Evolutionary conservation across 768 basidiomycete species (phyloP), one percentile per base, ranked within the genome.

Genomic region (Kwoniella pini): DNA sequence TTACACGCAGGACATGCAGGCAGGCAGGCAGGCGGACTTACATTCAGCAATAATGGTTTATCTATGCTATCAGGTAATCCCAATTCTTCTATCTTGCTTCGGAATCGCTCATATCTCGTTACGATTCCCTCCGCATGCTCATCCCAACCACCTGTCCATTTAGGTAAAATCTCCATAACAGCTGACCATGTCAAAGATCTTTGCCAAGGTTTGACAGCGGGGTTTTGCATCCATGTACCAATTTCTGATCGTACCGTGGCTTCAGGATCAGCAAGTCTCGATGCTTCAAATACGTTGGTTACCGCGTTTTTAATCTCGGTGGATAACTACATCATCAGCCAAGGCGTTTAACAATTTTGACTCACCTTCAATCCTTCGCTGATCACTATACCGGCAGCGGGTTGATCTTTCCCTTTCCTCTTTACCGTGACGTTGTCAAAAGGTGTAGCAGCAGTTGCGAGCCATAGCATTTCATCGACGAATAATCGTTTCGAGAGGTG

Each of bases 371-470:
- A 78, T 5, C 89, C 89, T 46, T 95, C 90, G 48, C 88, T 84
- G 31, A 97, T 83, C 27, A 87, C 86, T 28, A 85, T 84, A 54
- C 89, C 86, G 4, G 87, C 82, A 0, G 85, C 84, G 6, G 83
- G 81, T 10, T 83, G 80, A 0, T 74, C 71, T 67, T 85, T 89
- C 11, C 59, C 59, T 45, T 85, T 84, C 76, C 90, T 92, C 60
- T 82, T 80, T 63, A 88, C 71, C 69, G 86, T 89, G 3, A 82
- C 84, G 4, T 80, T 81, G 22, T 81, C 75, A 61, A 86, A 91
- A 0, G 93, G 91, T 2, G 85, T 84, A n/a, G 94, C 80, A 5
- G 85, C 83, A 4, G 87, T 83, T 0, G 89, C 88, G 30, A 97
- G 83, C 79, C 84, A 95, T n/a, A 98, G 80, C 4, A 90, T 63